phyloP scores from a whole-genome alignment of 2,329 filamentous ascomycete genomes.

The Fusarium gaditjirri region DNA sequence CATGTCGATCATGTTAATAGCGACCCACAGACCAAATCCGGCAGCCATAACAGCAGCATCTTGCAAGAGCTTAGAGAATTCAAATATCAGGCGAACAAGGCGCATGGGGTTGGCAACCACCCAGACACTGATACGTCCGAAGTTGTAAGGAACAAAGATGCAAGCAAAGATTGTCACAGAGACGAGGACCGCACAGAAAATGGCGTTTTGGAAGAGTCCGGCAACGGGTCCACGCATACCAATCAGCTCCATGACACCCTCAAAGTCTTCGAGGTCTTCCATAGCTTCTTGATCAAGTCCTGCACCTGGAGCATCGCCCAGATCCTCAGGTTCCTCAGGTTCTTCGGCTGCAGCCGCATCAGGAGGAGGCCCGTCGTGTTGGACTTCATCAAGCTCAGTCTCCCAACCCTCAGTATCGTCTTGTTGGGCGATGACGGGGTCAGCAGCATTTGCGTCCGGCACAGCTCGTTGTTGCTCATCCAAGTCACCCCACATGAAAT shows the following conservation, averaged over 20 bases:
- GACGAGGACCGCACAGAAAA: conserved; percentile 93
- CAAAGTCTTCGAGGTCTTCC: conserved; percentile 91
- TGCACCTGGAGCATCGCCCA: conserved; percentile 72
- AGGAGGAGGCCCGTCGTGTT: conserved; percentile 49
- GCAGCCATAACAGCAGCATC: conserved; percentile 76
- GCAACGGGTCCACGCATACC: conserved; percentile 94
- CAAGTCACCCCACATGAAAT: conserved; percentile 72
- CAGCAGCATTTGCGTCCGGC: conserved; percentile 55
- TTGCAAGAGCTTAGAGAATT: conserved; percentile 80
- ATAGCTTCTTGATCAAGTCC: conserved; percentile 80
- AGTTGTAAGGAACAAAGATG: conserved; percentile 91
- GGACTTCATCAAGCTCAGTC: conserved; percentile 52
- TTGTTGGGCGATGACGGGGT: conserved; percentile 53
- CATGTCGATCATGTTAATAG: conserved; percentile 54
- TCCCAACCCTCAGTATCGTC: conserved; percentile 47
- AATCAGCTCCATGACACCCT: conserved; percentile 94
- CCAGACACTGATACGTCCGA: conserved; percentile 85
- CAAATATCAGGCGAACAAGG: conserved; percentile 77
- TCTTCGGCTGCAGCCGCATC: conserved; percentile 37
- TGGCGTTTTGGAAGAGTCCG: conserved; percentile 90
- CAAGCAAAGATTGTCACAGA: conserved; percentile 86
- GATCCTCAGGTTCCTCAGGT: conserved; percentile 56
- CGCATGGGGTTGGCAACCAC: conserved; percentile 82
- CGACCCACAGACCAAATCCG: conserved; percentile 62
- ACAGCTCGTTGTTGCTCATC: conserved; percentile 48